phyloP scores from a whole-genome alignment of 768 basidiomycete species.

The Coprinopsis strossmayeri region DNA sequence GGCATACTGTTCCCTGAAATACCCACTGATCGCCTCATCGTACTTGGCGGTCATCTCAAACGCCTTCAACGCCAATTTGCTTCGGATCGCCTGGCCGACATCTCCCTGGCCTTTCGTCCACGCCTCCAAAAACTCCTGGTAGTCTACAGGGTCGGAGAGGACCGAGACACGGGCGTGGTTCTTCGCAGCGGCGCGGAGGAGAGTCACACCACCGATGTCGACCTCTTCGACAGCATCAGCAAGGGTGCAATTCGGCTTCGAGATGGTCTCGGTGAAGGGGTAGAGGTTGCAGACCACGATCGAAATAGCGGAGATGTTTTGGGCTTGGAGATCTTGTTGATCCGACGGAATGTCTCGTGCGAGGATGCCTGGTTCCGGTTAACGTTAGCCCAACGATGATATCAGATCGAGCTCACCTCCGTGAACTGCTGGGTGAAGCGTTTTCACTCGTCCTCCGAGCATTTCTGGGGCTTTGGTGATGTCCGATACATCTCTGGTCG shows the following conservation, averaged over 20 bases:
- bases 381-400: conserved; percentile 9
- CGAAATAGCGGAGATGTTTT: conserved; percentile 86
- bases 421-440: conserved; percentile 95
- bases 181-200: conserved; percentile 96
- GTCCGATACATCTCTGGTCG: conserved; percentile 84
- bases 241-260: conserved; percentile 83
- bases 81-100: conserved; percentile 64
- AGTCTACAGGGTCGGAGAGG: conserved; percentile 85
- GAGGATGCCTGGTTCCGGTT: conserved; percentile 65
- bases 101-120: conserved; percentile 73
- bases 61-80: conserved; percentile 88
- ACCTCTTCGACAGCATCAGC: conserved; percentile 95
- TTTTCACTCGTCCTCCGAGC: conserved; percentile 97
- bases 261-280: conserved; percentile 89
- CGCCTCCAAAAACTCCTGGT: conserved; percentile 69
- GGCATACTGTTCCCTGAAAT: conserved; percentile 95
- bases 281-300: conserved; percentile 99
- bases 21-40: conserved; percentile 92
- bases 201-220: conserved; percentile 97
- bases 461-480: conserved; percentile 98
- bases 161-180: conserved; percentile 93
- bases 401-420: conserved; percentile 53
- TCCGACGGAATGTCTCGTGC: conserved; percentile 90
- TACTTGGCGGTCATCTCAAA: conserved; percentile 96
- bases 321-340: conserved; percentile 74